phyloP scores from a whole-genome alignment of 2,329 filamentous ascomycete genomes.

The Hypoxylon sp. region DNA sequence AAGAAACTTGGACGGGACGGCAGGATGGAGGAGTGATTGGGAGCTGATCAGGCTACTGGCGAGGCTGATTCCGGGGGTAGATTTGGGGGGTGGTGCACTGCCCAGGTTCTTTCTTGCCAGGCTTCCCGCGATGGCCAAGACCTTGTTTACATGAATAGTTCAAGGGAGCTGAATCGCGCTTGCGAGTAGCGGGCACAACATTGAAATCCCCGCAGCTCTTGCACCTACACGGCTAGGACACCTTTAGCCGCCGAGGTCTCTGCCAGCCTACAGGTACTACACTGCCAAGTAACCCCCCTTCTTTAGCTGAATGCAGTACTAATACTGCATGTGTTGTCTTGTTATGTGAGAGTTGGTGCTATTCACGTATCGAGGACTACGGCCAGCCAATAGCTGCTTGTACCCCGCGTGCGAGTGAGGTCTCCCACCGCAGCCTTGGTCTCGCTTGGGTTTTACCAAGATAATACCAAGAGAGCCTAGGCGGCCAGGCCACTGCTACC shows the following conservation, averaged over 20 bases:
- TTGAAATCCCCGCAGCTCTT: too few relatives aligned
- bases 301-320: too few relatives aligned
- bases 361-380: slow-evolving; percentile 2
- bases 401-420: slow-evolving; percentile 5
- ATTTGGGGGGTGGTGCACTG: slow-evolving; percentile 20
- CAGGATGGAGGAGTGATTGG: slow-evolving; percentile 24
- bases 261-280: too few relatives aligned
- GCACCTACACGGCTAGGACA: not conserved
- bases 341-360: not conserved
- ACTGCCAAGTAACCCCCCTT: too few relatives aligned
- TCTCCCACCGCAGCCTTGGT: not conserved
- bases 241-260: not conserved
- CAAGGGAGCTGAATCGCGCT: not conserved
- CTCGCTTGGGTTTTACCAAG: not conserved
- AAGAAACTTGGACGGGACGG: too few relatives aligned
- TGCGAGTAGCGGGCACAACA: not conserved
- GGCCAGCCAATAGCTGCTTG: slow-evolving; percentile 6
- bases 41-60: slow-evolving; percentile 34
- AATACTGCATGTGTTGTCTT: not conserved
- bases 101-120: slow-evolving; percentile 5
- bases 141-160: not conserved
- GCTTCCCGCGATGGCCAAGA: not conserved
- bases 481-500: not conserved
- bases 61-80: slow-evolving; percentile 34
- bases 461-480: too few relatives aligned